These are phyloP conservation scores for Fusarium fracticaudum DNA, from an alignment of 2,329 filamentous ascomycete species.

Conservation along the genomic window DNA sequence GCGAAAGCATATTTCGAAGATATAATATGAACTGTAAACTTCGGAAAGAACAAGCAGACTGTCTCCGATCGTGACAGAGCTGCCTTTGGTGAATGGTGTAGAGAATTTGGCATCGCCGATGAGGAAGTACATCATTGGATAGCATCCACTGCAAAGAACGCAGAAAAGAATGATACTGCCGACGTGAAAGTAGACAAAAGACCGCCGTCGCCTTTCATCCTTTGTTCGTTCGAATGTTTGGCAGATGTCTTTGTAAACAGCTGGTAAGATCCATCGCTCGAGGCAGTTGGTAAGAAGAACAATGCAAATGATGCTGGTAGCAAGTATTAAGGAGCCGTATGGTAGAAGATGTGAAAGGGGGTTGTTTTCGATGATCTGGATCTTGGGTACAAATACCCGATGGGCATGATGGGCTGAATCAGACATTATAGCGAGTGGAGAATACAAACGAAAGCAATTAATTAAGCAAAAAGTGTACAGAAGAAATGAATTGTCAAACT, in stretches of 20 bases:
- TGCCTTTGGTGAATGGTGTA: not conserved
- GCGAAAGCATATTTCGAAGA: constrained; percentile 18
- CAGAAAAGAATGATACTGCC: not conserved
- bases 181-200: constrained; percentile 15
- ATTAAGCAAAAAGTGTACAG: not conserved
- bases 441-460: not conserved
- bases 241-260: not conserved
- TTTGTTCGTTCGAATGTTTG: not conserved
- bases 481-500: not conserved
- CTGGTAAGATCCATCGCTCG: constrained; percentile 12
- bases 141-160: not conserved
- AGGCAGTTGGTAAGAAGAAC: constrained; percentile 9
- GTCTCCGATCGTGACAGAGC: not conserved
- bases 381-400: not conserved
- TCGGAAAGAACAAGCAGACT: not conserved
- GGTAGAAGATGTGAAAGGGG: not conserved
- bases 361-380: not conserved
- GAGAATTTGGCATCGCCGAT: not conserved
- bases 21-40: constrained; percentile 7
- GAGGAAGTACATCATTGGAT: constrained; percentile 3
- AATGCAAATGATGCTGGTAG: not conserved
- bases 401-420: not conserved
- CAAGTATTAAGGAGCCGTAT: constrained; percentile 11
- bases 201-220: constrained; percentile 11
- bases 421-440: not conserved